Evolutionary conservation across 768 basidiomycete genomes (phyloP).

Genomic region (Harrya chromipes): DNA sequence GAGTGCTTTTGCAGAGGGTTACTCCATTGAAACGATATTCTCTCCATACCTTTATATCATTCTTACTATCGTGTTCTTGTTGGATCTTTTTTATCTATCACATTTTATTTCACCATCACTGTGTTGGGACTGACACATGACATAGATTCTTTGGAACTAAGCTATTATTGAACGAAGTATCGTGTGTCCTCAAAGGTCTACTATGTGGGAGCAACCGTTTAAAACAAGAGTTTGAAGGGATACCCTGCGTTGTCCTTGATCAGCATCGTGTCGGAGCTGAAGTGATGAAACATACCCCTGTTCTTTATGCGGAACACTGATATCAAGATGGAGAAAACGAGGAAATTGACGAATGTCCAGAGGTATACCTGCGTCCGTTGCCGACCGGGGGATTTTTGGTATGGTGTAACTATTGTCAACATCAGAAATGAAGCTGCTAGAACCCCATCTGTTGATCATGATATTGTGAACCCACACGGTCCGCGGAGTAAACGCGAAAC

Average conservation of each 20-base stretch:
- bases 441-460: constrained; percentile 63
- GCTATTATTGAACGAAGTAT: neutral
- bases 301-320: constrained; percentile 92
- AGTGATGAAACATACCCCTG: constrained; percentile 49
- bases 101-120: constrained; percentile 9
- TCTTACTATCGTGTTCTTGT: constrained; percentile 13
- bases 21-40: constrained; percentile 1
- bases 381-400: constrained; percentile 63
- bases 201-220: constrained; percentile 14
- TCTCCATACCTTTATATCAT: constrained; percentile 19
- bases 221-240: constrained; percentile 77
- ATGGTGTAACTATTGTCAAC: constrained; percentile 78
- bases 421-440: constrained; percentile 76
- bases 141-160: constrained; percentile 1
- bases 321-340: constrained; percentile 84
- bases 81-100: constrained; percentile 24
- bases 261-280: neutral
- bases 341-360: constrained; percentile 77
- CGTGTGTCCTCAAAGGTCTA: neutral
- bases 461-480: constrained; percentile 3
- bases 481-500: neutral
- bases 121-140: neutral
- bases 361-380: constrained; percentile 89
- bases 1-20: neutral
- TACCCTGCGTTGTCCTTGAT: constrained; percentile 48